Evolutionary conservation across 192 early-diverging fungal genomes (phyloP), one percentile per base, ranked within the genome.

Genomic region (Hyaloraphidium curvatum): DNA sequence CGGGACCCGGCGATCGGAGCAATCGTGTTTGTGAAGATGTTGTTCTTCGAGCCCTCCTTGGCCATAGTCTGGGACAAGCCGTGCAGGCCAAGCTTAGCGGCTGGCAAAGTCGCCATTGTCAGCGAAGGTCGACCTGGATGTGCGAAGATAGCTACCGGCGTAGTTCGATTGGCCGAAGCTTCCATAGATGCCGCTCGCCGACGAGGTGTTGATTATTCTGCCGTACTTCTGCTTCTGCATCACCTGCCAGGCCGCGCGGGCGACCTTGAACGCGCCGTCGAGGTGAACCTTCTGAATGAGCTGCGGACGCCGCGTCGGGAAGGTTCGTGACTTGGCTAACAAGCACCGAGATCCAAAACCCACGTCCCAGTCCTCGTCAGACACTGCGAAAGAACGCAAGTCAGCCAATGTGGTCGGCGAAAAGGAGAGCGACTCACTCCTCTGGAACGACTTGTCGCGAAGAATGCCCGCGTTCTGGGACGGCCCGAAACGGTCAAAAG

Each of bases 401-500:
- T n/a, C n/a, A n/a, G n/a, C n/a, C n/a, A n/a, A n/a, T n/a, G n/a
- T n/a, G n/a, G n/a, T n/a, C n/a, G n/a, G n/a, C n/a, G n/a, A n/a
- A n/a, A n/a, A n/a, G n/a, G n/a, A n/a, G n/a, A n/a, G n/a, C n/a
- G n/a, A n/a, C n/a, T n/a, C n/a, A n/a, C n/a, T 97, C 55, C 86
- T 75, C 55, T 86, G 72, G 71, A 99, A 97, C 53, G 86, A 84
- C 62, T 86, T 87, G 74, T 99, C 95, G 58, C 92, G 86, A 56
- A 99, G 73, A 60, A 99, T 94, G 56, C 93, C 93, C n/a, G 93
- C 93, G 59, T 97, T 97, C 77, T 97, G 96, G 59, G n/a, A n/a
- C n/a, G n/a, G n/a, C n/a, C n/a, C n/a, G n/a, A n/a, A n/a, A n/a
- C n/a, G n/a, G n/a, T n/a, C n/a, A n/a, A n/a, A n/a, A n/a, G n/a